A percentile compares a stretch with the other conserved stretches of the same genome.
Conservation (phyloP, 768 basidiomycete genomes). For the Hirschioporus abietinus region DNA sequence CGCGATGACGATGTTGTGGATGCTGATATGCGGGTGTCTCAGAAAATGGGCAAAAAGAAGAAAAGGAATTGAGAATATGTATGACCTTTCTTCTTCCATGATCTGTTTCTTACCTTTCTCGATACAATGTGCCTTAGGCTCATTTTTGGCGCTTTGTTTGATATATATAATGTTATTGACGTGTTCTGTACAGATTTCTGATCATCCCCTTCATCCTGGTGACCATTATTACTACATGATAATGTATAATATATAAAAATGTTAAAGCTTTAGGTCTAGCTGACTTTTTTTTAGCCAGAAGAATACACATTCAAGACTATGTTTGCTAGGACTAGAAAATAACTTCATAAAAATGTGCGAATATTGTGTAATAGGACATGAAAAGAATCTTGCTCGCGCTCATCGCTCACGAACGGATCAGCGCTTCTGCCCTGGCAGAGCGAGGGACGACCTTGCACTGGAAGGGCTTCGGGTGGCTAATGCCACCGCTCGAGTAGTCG, state of each 20-base stretch:
- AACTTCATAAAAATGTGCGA: neutral
- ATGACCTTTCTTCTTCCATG: neutral
- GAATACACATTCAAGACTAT: neutral
- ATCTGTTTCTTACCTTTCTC: too few species aligned
- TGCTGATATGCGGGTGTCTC: constrained; percentile 74
- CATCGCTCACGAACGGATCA: constrained; percentile 14
- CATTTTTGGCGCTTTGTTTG: neutral
- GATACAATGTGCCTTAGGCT: neutral
- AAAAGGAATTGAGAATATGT: constrained; percentile 2
- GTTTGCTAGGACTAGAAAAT: neutral
- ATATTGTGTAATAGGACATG: neutral
- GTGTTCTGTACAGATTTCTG: too few species aligned
- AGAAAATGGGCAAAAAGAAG: constrained; percentile 31
- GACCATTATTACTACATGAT: neutral
- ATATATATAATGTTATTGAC: neutral
- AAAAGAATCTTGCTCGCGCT: too few species aligned
- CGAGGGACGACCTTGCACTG: constrained; percentile 42
- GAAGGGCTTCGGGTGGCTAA: constrained; percentile 55
- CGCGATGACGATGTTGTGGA: constrained; percentile 91
- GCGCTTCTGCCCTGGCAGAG: constrained; percentile 17
- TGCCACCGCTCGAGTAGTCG: constrained; percentile 33
- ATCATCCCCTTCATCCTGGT: neutral
- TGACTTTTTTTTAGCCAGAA: neutral
- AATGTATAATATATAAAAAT: neutral
- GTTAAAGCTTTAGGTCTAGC: neutral